phyloP scores from a whole-genome alignment of 2,329 filamentous ascomycete genomes.

The Sclerotinia nivalis region DNA sequence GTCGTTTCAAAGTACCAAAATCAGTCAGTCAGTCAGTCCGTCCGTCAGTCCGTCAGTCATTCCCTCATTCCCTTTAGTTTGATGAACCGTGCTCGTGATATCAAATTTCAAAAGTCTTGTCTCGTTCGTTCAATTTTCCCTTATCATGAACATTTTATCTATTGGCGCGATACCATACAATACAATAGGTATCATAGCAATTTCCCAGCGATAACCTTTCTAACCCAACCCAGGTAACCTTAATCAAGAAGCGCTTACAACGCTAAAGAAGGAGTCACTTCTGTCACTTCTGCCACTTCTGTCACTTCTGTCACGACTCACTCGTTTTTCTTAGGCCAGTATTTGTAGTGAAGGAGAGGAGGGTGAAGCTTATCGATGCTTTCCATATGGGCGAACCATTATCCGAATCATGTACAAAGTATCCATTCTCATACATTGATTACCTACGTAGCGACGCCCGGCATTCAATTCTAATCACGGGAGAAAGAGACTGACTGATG shows the following conservation, averaged over 20 bases:
- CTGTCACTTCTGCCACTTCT: no score
- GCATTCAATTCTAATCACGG: not conserved
- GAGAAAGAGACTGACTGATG: not conserved
- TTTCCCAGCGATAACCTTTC: no score
- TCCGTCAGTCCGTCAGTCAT: not conserved
- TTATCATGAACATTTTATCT: not conserved
- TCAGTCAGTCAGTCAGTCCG: not conserved
- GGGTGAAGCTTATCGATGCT: no score
- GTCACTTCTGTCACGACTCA: no score
- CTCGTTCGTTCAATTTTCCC: not conserved
- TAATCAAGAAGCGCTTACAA: no score
- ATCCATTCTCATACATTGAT: not conserved
- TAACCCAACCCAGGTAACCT: no score
- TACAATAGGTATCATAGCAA: no score
- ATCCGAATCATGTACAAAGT: not conserved
- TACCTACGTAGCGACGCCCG: not conserved
- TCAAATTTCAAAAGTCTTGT: not conserved
- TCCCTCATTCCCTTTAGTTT: not conserved
- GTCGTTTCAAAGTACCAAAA: not conserved
- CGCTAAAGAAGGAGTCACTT: no score
- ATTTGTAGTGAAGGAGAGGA: no score
- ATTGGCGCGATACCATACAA: not conserved
- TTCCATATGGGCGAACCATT: not conserved
- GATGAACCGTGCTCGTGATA: slow-evolving; percentile 1
- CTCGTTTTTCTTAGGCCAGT: no score